Evolutionary conservation across 1,139 yeast genomes (phyloP).

Genomic region (Yamadazyma conglobata): DNA sequence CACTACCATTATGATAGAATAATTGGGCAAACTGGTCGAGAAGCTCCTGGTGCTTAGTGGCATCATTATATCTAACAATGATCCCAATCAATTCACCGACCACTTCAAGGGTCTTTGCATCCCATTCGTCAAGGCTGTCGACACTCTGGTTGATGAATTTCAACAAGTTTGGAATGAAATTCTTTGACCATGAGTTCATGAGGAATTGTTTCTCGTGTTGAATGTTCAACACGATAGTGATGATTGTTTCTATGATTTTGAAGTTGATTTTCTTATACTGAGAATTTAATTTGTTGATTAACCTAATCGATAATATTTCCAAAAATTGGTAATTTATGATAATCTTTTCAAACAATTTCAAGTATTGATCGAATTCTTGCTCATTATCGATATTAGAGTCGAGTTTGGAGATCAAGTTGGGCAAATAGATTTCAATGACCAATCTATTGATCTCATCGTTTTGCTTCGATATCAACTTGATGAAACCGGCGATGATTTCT

Average conservation of each 20-base stretch:
- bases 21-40: conserved; percentile 27
- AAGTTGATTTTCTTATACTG: conserved; percentile 13
- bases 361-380: conserved; percentile 23
- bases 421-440: conserved; percentile 58
- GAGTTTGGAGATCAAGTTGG: conserved; percentile 53
- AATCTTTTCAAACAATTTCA: conserved; percentile 43
- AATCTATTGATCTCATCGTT: conserved; percentile 31
- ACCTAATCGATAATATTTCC: conserved; percentile 49
- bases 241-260: conserved; percentile 23
- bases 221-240: conserved; percentile 21
- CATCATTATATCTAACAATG: conserved; percentile 35
- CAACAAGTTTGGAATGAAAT: conserved; percentile 27
- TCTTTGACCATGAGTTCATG: conserved; percentile 42
- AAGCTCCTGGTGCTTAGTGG: conserved; percentile 35
- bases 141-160: conserved; percentile 4
- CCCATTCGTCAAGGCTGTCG: conserved; percentile 2
- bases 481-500: conserved; percentile 49
- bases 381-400: conserved; percentile 22
- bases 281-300: conserved; percentile 33
- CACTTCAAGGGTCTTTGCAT: conserved; percentile 21
- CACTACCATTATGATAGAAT: conserved; percentile 19
- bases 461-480: conserved; percentile 36
- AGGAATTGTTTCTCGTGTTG: conserved; percentile 28
- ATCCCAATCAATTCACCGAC: conserved; percentile 36
- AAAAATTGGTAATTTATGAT: conserved; percentile 45